These are phyloP conservation scores for Bipolaris gigantea DNA, from an alignment of 2,329 filamentous ascomycete genomes.

Conservation along the genomic window DNA sequence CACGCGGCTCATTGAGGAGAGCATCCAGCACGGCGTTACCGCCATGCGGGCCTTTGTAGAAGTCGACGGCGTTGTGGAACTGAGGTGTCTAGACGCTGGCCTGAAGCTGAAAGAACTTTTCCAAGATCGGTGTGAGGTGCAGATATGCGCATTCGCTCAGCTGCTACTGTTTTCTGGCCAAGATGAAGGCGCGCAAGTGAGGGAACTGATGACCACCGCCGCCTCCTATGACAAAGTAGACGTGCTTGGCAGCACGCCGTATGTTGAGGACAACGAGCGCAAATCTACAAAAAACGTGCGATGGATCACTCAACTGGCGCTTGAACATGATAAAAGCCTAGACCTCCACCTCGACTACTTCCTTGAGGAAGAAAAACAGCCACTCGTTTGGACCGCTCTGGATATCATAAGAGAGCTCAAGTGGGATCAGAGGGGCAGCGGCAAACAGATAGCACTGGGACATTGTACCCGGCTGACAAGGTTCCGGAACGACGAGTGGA, in stretches of 20 bases:
- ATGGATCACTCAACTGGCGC: slow-evolving; percentile 62
- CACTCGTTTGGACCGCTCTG: slow-evolving; percentile 60
- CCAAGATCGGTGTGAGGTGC: slow-evolving; percentile 58
- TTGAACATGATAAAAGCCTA: slow-evolving; percentile 58
- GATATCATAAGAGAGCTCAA: slow-evolving; percentile 51
- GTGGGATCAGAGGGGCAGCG: slow-evolving; percentile 51
- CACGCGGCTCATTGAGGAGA: slow-evolving; percentile 66
- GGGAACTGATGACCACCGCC: slow-evolving; percentile 53
- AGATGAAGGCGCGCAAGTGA: slow-evolving; percentile 56
- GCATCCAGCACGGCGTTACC: slow-evolving; percentile 65
- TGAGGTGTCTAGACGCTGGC: slow-evolving; percentile 61
- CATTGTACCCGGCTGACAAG: slow-evolving; percentile 70
- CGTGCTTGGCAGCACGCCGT: slow-evolving; percentile 69
- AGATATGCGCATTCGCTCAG: slow-evolving; percentile 73
- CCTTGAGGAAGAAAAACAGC: slow-evolving; percentile 54
- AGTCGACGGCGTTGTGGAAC: slow-evolving; percentile 63
- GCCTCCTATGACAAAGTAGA: slow-evolving; percentile 52
- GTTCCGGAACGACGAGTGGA: slow-evolving; percentile 56
- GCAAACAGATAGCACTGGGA: slow-evolving; percentile 54
- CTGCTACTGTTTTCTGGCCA: slow-evolving; percentile 64
- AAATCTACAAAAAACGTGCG: slow-evolving; percentile 60
- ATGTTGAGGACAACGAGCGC: slow-evolving; percentile 61
- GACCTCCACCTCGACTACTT: slow-evolving; percentile 76
- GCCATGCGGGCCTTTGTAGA: slow-evolving; percentile 73
- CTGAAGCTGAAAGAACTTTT: slow-evolving; percentile 60